phyloP scores from a whole-genome alignment of 1,139 yeast genomes.

The Pichia kudriavzevii region DNA sequence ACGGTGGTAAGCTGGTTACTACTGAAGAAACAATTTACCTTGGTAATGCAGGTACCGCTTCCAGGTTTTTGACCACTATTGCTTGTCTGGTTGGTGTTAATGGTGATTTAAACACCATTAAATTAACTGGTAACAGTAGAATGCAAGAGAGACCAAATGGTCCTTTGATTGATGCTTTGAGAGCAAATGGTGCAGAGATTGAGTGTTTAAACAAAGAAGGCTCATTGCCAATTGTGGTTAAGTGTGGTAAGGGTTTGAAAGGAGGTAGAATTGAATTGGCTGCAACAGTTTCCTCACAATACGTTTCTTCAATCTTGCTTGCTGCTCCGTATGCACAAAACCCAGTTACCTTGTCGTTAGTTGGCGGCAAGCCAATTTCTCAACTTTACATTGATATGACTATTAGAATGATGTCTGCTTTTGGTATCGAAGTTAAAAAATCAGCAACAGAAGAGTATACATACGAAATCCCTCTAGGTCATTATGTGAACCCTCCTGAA shows the following conservation, averaged over 20 bases:
- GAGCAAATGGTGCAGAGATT: conserved; percentile 68
- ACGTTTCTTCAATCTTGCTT: conserved; percentile 93
- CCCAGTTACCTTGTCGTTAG: conserved; percentile 80
- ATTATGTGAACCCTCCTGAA: conserved; percentile 70
- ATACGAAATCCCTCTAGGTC: conserved; percentile 82
- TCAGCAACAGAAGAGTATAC: conserved; percentile 71
- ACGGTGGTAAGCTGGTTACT: conserved; percentile 67
- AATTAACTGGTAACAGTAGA: conserved; percentile 88
- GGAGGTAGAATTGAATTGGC: conserved; percentile 94
- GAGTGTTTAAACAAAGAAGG: conserved; percentile 68
- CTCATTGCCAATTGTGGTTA: conserved; percentile 75
- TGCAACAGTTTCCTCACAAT: conserved; percentile 95
- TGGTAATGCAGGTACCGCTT: conserved; percentile 98
- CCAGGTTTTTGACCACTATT: conserved; percentile 86
- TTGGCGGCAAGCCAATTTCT: conserved; percentile 96
- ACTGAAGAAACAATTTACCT: conserved; percentile 64
- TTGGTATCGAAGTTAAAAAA: conserved; percentile 73
- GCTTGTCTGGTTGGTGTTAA: conserved; percentile 66
- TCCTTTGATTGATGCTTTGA: conserved; percentile 87
- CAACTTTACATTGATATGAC: conserved; percentile 97
- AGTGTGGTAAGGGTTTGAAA: conserved; percentile 61
- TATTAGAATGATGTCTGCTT: conserved; percentile 84
- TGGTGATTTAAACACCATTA: conserved; percentile 38
- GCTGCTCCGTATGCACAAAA: conserved; percentile 93
- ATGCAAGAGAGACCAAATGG: conserved; percentile 99